Evolutionary conservation across 148 eudicot species (phyloP), one percentile per base, ranked within the genome.

Genomic region (Dianthus caryophyllus): DNA sequence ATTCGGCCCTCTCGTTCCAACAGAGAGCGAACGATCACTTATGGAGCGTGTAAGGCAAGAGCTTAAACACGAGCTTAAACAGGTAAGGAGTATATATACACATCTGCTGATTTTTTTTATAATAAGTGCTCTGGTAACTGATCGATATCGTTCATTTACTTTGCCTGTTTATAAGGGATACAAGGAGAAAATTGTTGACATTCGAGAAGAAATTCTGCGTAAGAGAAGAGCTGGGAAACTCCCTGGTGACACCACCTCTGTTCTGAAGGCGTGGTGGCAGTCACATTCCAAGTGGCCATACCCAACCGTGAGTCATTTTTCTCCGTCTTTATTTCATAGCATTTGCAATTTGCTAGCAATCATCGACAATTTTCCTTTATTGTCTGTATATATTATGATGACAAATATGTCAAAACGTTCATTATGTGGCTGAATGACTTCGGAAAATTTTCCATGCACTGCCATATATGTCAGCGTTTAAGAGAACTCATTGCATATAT

Each of bases 21-120:
- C 94, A 12, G 97, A 92, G 80, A 87, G 73, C 22, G 96, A 92
- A 65, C 77, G 97, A 61, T 80, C 97, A 20, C 67, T 92, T 72
- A 92, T 92, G 96, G 97, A 89, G 69, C 90, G 97, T 50, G 97
- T 92, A 62, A 84, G 94, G 70, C 97, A 89, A 77, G 97, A 92
- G 77, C 74, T 92, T 14, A 92, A 92, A 81, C 74, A 73, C 66
- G 80, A 74, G 65, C 78, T 92, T 8, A 89, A 89, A 75, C 96
- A 89, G 89, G 96, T 84, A 41, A 61, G 57, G 16, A 18, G 51
- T 6, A 24, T 63, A 24, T 21, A 38, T 24, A 39, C 5, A 50
- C 38, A 30, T 46, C n/a, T 27, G 6, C 21, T 26, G 16, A 25
- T 12, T 1, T 1, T 24, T 11, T 60, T 1, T 6, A 0, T 17